Conservation (phyloP, 1,139 yeast species). For the Scheffersomyces parashehatae region DNA sequence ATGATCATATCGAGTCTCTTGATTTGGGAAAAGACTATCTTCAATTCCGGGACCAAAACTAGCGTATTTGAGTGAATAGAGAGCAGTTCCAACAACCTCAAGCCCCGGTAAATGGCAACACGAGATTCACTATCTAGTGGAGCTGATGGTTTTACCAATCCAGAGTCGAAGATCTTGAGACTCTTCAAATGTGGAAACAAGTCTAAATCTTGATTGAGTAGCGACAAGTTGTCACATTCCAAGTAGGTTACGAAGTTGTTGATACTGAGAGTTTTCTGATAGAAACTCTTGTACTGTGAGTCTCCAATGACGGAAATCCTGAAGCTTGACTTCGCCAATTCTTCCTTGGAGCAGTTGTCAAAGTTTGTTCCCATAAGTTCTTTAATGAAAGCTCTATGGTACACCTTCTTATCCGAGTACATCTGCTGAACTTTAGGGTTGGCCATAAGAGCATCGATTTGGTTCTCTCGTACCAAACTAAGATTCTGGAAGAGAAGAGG, state of each 20-base stretch:
- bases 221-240: slow-evolving; percentile 25
- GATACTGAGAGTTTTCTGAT: slow-evolving; percentile 17
- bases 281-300: slow-evolving; percentile 15
- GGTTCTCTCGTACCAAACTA: slow-evolving; percentile 30
- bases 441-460: slow-evolving; percentile 29
- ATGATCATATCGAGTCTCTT: slow-evolving; percentile 26
- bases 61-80: slow-evolving; percentile 22
- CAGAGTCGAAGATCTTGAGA: slow-evolving; percentile 21
- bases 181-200: slow-evolving; percentile 19
- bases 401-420: slow-evolving; percentile 23
- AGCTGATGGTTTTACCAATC: neutral
- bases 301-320: slow-evolving; percentile 17
- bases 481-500: slow-evolving; percentile 20
- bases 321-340: slow-evolving; percentile 23
- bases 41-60: slow-evolving; percentile 4
- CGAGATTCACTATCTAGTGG: neutral
- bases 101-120: neutral
- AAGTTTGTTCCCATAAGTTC: slow-evolving; percentile 21
- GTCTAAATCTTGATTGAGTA: slow-evolving; percentile 16
- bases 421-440: slow-evolving; percentile 21
- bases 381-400: slow-evolving; percentile 22
- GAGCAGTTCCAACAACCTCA: slow-evolving; percentile 11
- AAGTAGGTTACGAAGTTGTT: slow-evolving; percentile 23
- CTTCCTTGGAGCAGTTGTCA: slow-evolving; percentile 19
- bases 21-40: slow-evolving; percentile 10